phyloP scores from a whole-genome alignment of 2,329 filamentous ascomycete genomes.

The Fusarium nanum region DNA sequence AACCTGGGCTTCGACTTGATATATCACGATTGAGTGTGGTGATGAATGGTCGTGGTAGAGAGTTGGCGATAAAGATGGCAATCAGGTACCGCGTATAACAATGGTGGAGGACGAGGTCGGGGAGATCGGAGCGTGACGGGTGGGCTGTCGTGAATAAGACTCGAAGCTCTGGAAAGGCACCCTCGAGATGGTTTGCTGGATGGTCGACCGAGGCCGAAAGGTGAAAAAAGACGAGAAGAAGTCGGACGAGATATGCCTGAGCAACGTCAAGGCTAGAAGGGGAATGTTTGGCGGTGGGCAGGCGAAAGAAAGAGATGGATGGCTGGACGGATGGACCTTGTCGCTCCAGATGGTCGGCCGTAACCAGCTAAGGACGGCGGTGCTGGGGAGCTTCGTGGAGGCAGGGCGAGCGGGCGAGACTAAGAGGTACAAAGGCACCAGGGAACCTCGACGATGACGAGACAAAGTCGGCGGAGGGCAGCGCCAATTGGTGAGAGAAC shows the following conservation, averaged over 20 bases:
- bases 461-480: slow-evolving; percentile 42
- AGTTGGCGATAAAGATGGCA: slow-evolving; percentile 34
- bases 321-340: slow-evolving; percentile 34
- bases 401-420: slow-evolving; percentile 44
- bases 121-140: slow-evolving; percentile 34
- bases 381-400: slow-evolving; percentile 41
- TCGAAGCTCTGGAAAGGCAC: slow-evolving; percentile 7
- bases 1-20: not conserved
- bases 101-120: slow-evolving; percentile 34
- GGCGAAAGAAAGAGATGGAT: slow-evolving; percentile 32
- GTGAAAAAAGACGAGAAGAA: slow-evolving; percentile 14
- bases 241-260: slow-evolving; percentile 26
- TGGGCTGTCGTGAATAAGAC: slow-evolving; percentile 12
- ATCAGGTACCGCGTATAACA: slow-evolving; percentile 34
- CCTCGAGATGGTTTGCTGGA: slow-evolving; percentile 6
- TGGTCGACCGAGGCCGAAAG: slow-evolving; percentile 14
- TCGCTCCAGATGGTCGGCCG: slow-evolving; percentile 38
- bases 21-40: slow-evolving; percentile 5
- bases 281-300: slow-evolving; percentile 43
- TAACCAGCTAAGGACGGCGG: slow-evolving; percentile 35
- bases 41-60: slow-evolving; percentile 32
- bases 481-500: slow-evolving; percentile 45
- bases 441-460: slow-evolving; percentile 47
- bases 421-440: slow-evolving; percentile 44
- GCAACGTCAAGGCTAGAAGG: slow-evolving; percentile 40